Evolutionary conservation across 495 filamentous ascomycete genomes (phyloP), one percentile per base, ranked within the genome.

Genomic region (Penicillium odoratum): DNA sequence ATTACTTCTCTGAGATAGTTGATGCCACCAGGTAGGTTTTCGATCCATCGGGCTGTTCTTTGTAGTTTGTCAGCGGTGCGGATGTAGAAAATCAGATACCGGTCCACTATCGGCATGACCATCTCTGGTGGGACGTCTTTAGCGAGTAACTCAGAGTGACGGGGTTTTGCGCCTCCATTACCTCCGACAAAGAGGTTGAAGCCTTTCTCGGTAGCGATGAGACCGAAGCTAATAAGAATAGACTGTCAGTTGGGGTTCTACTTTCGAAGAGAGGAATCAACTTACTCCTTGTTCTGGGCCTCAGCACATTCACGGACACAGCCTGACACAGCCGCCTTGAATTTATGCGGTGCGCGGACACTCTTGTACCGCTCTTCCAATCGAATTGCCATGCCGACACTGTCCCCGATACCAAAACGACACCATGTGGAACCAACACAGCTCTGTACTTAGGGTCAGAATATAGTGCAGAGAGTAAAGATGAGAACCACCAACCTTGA

Each of bases 341-440:
- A 84, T 78, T 98, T 98, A 65, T 98, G 93, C 10, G 93, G 93
- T 18, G 81, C 80, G 3, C 93, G 86, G 62, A 98, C 87, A 68
- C 88, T 91, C 81, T 98, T 98, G 74, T 98, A 98, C 47, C 93
- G 85, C 74, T 97, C 89, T 69, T 98, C 93, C 0, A 98, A 75
- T 3, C 92, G 82, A 25, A 97, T 88, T 1, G 93, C 93, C 89
- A 98, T 93, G 26, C 93, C 93, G n/a, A 98, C 93, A 74, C 89
- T 94, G 75, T 98, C 93, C 40, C 91, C 91, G 56, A 97, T 86
- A 57, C 93, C 93, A 61, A 90, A 98, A 6, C 93, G 81, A 64
- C 93, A 98, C 93, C 93, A 98, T 3, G 91, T 95, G 2, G 89
- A 94, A 29, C 93, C 93, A 4, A 98, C 93, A 64, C 93, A 98